Percentiles rank a stretch among this genome's conserved stretches.
phyloP scores from a whole-genome alignment of 192 early-diverging fungal species.

The Thamnidium elegans region DNA sequence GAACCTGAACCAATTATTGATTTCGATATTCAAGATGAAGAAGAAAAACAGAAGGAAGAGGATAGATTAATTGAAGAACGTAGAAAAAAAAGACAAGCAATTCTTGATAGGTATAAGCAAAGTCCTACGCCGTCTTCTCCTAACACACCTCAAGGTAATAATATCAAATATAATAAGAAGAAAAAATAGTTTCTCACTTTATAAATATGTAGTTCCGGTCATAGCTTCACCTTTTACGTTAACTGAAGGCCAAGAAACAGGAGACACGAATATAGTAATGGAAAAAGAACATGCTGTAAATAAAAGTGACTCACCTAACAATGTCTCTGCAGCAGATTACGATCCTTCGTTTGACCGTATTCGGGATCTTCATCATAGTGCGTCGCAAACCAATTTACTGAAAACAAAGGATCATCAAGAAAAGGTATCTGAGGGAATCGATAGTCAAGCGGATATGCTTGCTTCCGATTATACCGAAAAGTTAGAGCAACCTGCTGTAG shows the following conservation, averaged over 20 bases:
- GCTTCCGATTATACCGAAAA: slow-evolving; percentile 64
- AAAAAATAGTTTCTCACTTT: slow-evolving; percentile 1
- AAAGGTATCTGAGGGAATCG: slow-evolving; percentile 29
- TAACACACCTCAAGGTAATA: background rate
- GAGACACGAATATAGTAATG: slow-evolving; percentile 21
- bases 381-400: slow-evolving; percentile 44
- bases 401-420: slow-evolving; percentile 50
- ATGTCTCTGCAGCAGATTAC: slow-evolving; percentile 72
- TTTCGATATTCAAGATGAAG: slow-evolving; percentile 29
- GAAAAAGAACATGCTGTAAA: slow-evolving; percentile 30
- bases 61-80: slow-evolving; percentile 83
- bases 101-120: slow-evolving; percentile 66
- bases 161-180: background rate
- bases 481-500: slow-evolving; percentile 20
- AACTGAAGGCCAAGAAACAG: slow-evolving; percentile 31
- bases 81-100: slow-evolving; percentile 69
- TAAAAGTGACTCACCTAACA: slow-evolving; percentile 33
- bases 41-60: slow-evolving; percentile 70
- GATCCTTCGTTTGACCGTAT: slow-evolving; percentile 73
- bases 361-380: slow-evolving; percentile 62
- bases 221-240: slow-evolving; percentile 30
- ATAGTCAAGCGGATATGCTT: slow-evolving; percentile 51
- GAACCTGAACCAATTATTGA: slow-evolving; percentile 6
- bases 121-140: slow-evolving; percentile 6
- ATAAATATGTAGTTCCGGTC: slow-evolving; percentile 5